These are phyloP conservation scores for Eucalyptus sp. DNA, from an alignment of 345 rosid genomes.

Conservation along the genomic window DNA sequence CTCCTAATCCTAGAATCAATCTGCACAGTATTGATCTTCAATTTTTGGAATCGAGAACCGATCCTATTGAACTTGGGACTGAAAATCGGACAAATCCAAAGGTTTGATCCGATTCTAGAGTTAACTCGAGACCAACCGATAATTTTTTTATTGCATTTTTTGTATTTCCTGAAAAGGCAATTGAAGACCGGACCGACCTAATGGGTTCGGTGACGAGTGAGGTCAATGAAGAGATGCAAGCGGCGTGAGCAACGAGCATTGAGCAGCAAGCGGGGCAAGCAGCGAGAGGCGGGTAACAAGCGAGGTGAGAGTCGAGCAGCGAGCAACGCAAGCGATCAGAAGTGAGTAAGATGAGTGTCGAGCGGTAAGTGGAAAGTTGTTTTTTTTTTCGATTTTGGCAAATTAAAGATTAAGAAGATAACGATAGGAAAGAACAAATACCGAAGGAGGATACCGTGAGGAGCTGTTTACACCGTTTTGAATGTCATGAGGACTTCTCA, in stretches of 20 bases:
- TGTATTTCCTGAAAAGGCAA: too few species aligned
- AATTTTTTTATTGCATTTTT: not conserved
- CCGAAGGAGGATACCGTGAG: accelerated
- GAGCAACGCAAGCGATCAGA: accelerated
- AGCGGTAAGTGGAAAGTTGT: accelerated
- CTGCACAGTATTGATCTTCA: accelerated
- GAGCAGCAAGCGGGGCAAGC: accelerated
- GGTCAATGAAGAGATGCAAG: too few species aligned
- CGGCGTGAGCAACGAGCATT: accelerated
- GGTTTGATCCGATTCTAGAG: accelerated
- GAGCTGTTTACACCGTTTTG: accelerated
- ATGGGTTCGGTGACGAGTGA: accelerated
- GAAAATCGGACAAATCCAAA: accelerated
- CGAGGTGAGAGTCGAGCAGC: accelerated
- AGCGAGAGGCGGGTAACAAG: accelerated
- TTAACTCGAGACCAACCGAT: accelerated
- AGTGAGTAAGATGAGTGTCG: too few species aligned
- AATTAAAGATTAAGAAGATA: too few species aligned
- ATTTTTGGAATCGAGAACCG: accelerated
- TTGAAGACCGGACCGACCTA: too few species aligned
- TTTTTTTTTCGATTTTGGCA: too few species aligned
- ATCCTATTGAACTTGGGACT: accelerated
- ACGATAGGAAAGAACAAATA: too few species aligned
- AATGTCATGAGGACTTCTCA: accelerated
- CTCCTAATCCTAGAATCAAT: accelerated